phyloP scores from a whole-genome alignment of 164 flowering plant genomes.

The Chloranthus sessilifolius region DNA sequence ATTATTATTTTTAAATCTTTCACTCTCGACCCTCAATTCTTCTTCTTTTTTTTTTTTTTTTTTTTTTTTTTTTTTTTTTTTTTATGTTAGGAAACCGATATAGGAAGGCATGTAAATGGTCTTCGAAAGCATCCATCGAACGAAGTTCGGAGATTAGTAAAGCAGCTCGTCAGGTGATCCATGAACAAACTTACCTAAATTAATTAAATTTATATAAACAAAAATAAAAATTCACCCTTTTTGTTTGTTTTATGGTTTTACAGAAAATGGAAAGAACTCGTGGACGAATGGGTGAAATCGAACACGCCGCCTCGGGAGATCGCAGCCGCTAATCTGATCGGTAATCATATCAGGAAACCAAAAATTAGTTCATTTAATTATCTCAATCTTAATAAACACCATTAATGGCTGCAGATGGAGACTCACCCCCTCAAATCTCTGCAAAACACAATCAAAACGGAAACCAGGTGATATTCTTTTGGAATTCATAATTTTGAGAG shows the following conservation, averaged over 20 bases:
- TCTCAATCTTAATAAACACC: constrained; percentile 5
- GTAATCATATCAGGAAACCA: too few relatives aligned
- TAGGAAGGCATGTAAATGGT: constrained; percentile 77
- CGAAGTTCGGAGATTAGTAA: constrained; percentile 74
- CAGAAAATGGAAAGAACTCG: constrained; percentile 94
- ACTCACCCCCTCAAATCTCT: constrained; percentile 57
- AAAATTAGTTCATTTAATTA: too few relatives aligned
- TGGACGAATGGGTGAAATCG: constrained; percentile 87
- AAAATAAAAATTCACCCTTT: neutral
- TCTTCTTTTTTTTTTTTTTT: neutral
- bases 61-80: neutral
- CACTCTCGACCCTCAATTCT: neutral
- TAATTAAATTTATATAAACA: neutral
- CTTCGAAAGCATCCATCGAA: constrained; percentile 66
- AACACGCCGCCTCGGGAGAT: constrained; percentile 38
- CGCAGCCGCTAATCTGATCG: constrained; percentile 38
- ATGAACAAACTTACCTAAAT: neutral
- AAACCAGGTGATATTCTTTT: constrained; percentile 43
- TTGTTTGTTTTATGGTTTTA: constrained; percentile 8
- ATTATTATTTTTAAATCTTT: neutral
- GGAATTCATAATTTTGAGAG: too few relatives aligned
- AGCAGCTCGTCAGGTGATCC: constrained; percentile 78
- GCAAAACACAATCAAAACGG: constrained; percentile 39
- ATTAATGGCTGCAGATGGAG: constrained; percentile 48
- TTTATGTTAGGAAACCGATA: constrained; percentile 69